Conservation (phyloP, 2,329 filamentous ascomycete species). For the Lasiodiplodia sp. region DNA sequence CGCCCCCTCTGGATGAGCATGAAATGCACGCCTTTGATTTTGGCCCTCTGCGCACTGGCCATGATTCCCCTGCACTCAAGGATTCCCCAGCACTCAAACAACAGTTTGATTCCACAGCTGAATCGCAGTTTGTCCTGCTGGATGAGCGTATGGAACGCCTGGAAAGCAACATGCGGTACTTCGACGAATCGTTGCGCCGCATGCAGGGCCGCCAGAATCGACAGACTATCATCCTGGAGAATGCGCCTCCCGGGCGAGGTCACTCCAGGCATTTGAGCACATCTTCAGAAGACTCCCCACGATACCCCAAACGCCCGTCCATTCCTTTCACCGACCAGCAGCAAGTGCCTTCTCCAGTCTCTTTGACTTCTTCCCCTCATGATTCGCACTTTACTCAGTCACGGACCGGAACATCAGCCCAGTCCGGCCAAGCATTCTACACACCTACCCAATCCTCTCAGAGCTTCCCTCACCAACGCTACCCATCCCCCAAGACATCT, state of each 20-base stretch:
- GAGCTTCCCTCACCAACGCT: slow-evolving; percentile 6
- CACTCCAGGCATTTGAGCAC: slow-evolving; percentile 41
- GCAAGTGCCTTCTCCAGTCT: slow-evolving; percentile 19
- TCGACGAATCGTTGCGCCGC: slow-evolving; percentile 43
- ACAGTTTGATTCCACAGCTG: slow-evolving; percentile 27
- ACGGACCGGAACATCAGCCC: background rate
- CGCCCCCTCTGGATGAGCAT: slow-evolving; percentile 25
- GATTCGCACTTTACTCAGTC: slow-evolving; percentile 10
- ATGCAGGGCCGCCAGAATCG: slow-evolving; percentile 44
- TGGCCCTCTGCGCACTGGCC: slow-evolving; percentile 39
- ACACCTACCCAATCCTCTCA: slow-evolving; percentile 3
- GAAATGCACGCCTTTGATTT: slow-evolving; percentile 47
- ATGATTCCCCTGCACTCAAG: slow-evolving; percentile 30
- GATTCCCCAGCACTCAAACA: slow-evolving; percentile 21
- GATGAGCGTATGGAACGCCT: slow-evolving; percentile 45
- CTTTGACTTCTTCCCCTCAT: slow-evolving; percentile 13
- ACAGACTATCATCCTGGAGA: slow-evolving; percentile 49
- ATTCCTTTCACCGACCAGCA: slow-evolving; percentile 20
- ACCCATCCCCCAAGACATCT: slow-evolving; percentile 12
- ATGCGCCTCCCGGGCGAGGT: slow-evolving; percentile 43
- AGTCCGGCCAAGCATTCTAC: slow-evolving; percentile 4
- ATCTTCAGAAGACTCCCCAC: slow-evolving; percentile 32
- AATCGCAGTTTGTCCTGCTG: slow-evolving; percentile 37
- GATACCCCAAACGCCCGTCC: slow-evolving; percentile 24
- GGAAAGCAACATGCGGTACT: slow-evolving; percentile 41